Conservation (phyloP, 2,329 filamentous ascomycete species). For the Cytospora chrysosperma region DNA sequence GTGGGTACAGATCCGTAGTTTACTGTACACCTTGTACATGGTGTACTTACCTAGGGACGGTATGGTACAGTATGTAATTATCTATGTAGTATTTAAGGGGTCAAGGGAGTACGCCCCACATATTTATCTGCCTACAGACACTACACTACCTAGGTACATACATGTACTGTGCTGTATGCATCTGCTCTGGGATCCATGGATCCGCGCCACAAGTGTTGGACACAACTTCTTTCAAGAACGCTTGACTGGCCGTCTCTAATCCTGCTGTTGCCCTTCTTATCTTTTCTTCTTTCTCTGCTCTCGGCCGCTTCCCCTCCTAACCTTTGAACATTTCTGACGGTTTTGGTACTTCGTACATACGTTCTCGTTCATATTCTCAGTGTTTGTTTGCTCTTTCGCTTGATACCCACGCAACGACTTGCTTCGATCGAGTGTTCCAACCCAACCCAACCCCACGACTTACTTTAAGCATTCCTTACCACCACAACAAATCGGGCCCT, state of each 20-base stretch:
- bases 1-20: too few species aligned
- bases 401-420: not conserved
- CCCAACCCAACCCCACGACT: not conserved
- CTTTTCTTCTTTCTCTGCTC: not conserved
- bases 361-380: not conserved
- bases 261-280: not conserved
- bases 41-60: too few species aligned
- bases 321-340: not conserved
- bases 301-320: not conserved
- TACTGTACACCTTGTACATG: too few species aligned
- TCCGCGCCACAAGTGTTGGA: not conserved
- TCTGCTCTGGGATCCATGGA: not conserved
- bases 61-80: too few species aligned
- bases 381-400: not conserved
- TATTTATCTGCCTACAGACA: not conserved
- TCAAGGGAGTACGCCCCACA: not conserved
- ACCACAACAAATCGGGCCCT: not conserved
- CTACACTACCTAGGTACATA: too few species aligned
- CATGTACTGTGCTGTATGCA: not conserved
- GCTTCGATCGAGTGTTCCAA: too few species aligned
- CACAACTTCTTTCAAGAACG: not conserved
- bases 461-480: too few species aligned
- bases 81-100: not conserved
- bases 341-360: not conserved
- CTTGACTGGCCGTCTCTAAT: not conserved